These are phyloP conservation scores for Xylaria sp. DNA, from an alignment of 2,329 filamentous ascomycete species.

Conservation along the genomic window DNA sequence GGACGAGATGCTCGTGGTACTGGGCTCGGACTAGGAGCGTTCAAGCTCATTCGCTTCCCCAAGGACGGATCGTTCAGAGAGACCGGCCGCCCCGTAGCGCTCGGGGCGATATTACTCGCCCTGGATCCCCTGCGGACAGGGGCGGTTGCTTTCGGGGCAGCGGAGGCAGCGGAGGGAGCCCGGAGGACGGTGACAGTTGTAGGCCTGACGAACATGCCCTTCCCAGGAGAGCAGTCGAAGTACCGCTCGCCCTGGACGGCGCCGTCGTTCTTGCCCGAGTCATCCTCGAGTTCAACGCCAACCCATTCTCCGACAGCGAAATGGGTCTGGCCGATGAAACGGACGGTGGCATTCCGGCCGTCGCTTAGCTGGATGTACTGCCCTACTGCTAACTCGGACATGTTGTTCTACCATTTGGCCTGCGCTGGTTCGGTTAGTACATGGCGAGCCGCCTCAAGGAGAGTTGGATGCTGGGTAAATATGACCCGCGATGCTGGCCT, in stretches of 20 bases:
- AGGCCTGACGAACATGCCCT: conserved; percentile 84
- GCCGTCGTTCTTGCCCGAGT: conserved; percentile 91
- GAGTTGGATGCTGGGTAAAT: conserved; percentile 18
- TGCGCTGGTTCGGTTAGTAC: conserved; percentile 30
- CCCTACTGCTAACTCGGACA: conserved; percentile 67
- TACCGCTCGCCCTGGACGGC: conserved; percentile 86
- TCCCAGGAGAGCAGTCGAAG: conserved; percentile 79
- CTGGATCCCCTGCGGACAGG: conserved; percentile 49
- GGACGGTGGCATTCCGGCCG: conserved; percentile 76
- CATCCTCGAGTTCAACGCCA: conserved; percentile 83
- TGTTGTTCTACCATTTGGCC: conserved; percentile 43
- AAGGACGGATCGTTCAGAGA: conserved; percentile 60
- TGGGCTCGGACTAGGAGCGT: conserved; percentile 75
- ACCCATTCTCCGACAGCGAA: conserved; percentile 88
- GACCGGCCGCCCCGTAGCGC: conserved; percentile 52
- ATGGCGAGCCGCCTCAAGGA: conserved; percentile 28
- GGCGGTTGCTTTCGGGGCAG: conserved; percentile 42
- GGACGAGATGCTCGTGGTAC: conserved; percentile 61
- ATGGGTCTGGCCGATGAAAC: conserved; percentile 78
- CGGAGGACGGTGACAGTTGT: conserved; percentile 67
- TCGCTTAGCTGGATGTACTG: conserved; percentile 81
- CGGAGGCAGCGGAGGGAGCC: conserved; percentile 46
- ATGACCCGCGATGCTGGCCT: conserved; percentile 14
- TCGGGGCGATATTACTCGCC: conserved; percentile 35
- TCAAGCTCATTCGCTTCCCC: conserved; percentile 70